Conservation (phyloP, 352 stramenopile genomes). For the Phytophthora litchii region DNA sequence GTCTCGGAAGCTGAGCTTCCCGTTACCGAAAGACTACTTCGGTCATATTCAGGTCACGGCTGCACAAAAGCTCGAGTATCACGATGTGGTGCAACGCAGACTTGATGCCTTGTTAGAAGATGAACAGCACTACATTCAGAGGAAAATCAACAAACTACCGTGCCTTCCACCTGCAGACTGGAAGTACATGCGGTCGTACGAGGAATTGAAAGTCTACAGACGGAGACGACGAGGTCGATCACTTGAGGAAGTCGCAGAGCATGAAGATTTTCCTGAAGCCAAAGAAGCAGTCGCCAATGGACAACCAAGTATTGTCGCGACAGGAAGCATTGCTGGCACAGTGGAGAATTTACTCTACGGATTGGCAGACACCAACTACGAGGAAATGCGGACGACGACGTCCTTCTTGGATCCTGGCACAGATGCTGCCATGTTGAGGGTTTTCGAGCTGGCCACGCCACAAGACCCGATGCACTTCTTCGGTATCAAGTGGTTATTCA, state of each 20-base stretch:
- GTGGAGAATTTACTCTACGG: slow-evolving; percentile 47
- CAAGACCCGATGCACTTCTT: slow-evolving; percentile 45
- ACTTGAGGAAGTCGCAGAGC: slow-evolving; percentile 19
- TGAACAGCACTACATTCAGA: slow-evolving; percentile 32
- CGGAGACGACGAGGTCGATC: slow-evolving; percentile 21
- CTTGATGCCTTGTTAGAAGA: slow-evolving; percentile 30
- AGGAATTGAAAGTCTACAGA: slow-evolving; percentile 47
- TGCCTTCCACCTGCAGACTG: slow-evolving; percentile 44
- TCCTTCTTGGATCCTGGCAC: slow-evolving; percentile 32
- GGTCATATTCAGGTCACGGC: slow-evolving; percentile 27
- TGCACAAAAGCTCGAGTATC: slow-evolving; percentile 42
- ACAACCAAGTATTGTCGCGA: slow-evolving; percentile 44
- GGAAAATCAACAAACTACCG: slow-evolving; percentile 24
- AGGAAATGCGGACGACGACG: slow-evolving; percentile 37
- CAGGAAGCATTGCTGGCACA: slow-evolving; percentile 37
- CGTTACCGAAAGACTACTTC: slow-evolving; percentile 39
- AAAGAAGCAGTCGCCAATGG: slow-evolving; percentile 14
- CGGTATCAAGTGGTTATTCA: slow-evolving; percentile 46
- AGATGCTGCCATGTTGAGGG: slow-evolving; percentile 39
- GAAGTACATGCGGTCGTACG: slow-evolving; percentile 42
- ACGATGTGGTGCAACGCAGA: slow-evolving; percentile 21
- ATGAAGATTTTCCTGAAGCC: slow-evolving; percentile 28
- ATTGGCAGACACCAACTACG: slow-evolving; percentile 25
- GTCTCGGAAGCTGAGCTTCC: slow-evolving; percentile 18
- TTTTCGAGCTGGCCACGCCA: slow-evolving; percentile 33